These are phyloP conservation scores for Jacaranda copaia DNA, from an alignment of 257 asterid species.

Conservation along the genomic window DNA sequence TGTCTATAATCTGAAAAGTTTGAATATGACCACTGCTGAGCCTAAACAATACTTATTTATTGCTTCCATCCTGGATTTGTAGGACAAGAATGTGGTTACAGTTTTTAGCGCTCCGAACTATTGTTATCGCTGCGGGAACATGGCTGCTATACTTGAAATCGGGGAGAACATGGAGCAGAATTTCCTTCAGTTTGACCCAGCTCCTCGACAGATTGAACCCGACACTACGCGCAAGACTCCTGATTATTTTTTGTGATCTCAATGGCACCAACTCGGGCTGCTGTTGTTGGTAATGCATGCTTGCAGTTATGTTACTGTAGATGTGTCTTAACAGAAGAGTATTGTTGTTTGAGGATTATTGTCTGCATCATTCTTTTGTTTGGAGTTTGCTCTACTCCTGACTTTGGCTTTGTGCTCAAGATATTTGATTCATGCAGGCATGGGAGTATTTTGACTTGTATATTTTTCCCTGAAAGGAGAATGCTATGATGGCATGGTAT, in stretches of 20 bases:
- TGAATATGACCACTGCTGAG: not conserved
- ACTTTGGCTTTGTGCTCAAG: constrained; percentile 55
- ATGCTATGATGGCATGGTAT: constrained; percentile 49
- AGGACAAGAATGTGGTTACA: constrained; percentile 97
- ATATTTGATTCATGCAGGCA: constrained; percentile 50
- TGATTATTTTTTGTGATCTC: constrained; percentile 86
- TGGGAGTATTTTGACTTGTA: constrained; percentile 60
- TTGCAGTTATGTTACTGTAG: constrained; percentile 61
- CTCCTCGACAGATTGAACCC: constrained; percentile 99
- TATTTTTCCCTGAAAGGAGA: constrained; percentile 45
- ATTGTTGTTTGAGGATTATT: constrained; percentile 66
- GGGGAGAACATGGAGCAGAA: constrained; percentile 98
- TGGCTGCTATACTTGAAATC: constrained; percentile 98
- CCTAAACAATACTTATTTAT: constrained; percentile 3
- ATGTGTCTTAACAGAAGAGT: constrained; percentile 64
- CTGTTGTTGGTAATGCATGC: constrained; percentile 45
- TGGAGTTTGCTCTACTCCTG: constrained; percentile 64
- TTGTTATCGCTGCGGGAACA: constrained; percentile 97
- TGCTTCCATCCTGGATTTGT: constrained; percentile 25
- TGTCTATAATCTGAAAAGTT: constrained; percentile 33
- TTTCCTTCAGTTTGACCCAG: constrained; percentile 98
- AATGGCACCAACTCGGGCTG: constrained; percentile 32
- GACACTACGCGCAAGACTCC: constrained; percentile 98
- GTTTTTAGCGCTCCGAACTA: constrained; percentile 98
- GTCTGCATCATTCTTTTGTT: constrained; percentile 62